phyloP scores from a whole-genome alignment of 768 basidiomycete genomes.

The Boletus patriciae region DNA sequence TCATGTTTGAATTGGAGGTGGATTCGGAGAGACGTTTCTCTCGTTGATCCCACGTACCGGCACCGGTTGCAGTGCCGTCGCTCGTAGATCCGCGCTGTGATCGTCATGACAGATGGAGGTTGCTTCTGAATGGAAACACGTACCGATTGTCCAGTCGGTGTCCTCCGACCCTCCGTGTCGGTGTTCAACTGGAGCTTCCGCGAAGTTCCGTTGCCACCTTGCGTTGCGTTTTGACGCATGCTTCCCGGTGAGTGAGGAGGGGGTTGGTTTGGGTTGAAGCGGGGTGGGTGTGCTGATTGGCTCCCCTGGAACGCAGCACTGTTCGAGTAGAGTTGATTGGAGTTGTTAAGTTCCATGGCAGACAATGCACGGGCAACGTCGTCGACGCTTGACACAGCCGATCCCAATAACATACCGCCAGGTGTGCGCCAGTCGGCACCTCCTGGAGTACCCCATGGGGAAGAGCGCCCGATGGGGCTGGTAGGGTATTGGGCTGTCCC shows the following conservation, averaged over 20 bases:
- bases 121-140: conserved; percentile 43
- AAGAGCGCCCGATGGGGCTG: conserved; percentile 60
- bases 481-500: conserved; percentile 44
- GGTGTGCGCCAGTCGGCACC: conserved; percentile 59
- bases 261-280: conserved; percentile 56
- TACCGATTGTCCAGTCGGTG: conserved; percentile 53
- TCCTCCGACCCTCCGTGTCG: conserved; percentile 68
- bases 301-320: conserved; percentile 40
- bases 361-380: conserved; percentile 77
- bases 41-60: conserved; percentile 63
- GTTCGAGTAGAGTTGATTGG: conserved; percentile 29
- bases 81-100: conserved; percentile 36
- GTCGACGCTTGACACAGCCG: conserved; percentile 49
- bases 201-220: conserved; percentile 38
- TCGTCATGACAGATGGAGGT: conserved; percentile 37
- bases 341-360: conserved; percentile 56
- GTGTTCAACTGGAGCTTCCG: conserved; percentile 58
- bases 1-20: conserved; percentile 68
- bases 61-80: conserved; percentile 35
- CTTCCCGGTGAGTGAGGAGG: conserved; percentile 42
- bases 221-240: conserved; percentile 42
- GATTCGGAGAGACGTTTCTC: conserved; percentile 57
- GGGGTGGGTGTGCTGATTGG: conserved; percentile 64
- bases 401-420: conserved; percentile 33
- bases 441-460: conserved; percentile 61